Percentiles rank a stretch among this genome's conserved stretches.
These are phyloP conservation scores for Penicillium alfredii DNA, from an alignment of 495 filamentous ascomycete genomes.

Conservation along the genomic window DNA sequence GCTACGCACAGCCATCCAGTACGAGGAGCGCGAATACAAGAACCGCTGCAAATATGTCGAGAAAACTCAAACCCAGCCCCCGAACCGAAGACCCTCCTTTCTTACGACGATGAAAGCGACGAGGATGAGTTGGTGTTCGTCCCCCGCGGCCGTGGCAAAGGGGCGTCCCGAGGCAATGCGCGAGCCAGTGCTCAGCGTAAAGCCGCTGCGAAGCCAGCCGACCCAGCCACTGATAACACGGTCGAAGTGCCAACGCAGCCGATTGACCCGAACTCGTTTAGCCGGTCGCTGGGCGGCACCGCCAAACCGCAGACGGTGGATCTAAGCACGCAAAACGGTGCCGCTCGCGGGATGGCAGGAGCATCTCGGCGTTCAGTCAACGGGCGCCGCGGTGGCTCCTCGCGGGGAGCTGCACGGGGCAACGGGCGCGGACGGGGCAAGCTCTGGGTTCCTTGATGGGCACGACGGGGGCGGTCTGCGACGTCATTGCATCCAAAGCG, in stretches of 20 bases:
- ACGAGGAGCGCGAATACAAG: slow-evolving; percentile 55
- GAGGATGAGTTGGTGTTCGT: slow-evolving; percentile 56
- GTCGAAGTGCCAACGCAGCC: slow-evolving; percentile 45
- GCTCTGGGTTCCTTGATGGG: slow-evolving; percentile 49
- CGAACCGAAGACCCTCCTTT: slow-evolving; percentile 38
- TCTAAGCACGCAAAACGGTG: slow-evolving; percentile 32
- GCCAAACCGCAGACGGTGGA: slow-evolving; percentile 32
- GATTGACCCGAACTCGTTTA: slow-evolving; percentile 53
- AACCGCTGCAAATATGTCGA: slow-evolving; percentile 49
- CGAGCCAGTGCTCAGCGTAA: slow-evolving; percentile 20
- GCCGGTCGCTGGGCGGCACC: slow-evolving; percentile 32
- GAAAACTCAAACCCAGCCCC: slow-evolving; percentile 30
- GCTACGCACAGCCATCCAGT: slow-evolving; percentile 50
- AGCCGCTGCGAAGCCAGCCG: slow-evolving; percentile 21
- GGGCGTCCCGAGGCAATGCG: slow-evolving; percentile 30
- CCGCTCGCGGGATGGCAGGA: slow-evolving; percentile 33
- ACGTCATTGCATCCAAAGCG: slow-evolving; percentile 16
- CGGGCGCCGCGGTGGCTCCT: slow-evolving; percentile 29
- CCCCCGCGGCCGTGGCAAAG: slow-evolving; percentile 43
- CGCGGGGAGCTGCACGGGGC: slow-evolving; percentile 29
- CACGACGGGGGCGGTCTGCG: slow-evolving; percentile 18
- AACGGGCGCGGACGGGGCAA: slow-evolving; percentile 43
- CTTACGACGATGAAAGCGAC: slow-evolving; percentile 48
- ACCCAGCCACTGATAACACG: slow-evolving; percentile 16
- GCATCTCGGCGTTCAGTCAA: slow-evolving; percentile 31